Evolutionary conservation across 2,329 filamentous ascomycete genomes (phyloP), one percentile per base, ranked within the genome.

Genomic region (Trichoderma oligosporum): DNA sequence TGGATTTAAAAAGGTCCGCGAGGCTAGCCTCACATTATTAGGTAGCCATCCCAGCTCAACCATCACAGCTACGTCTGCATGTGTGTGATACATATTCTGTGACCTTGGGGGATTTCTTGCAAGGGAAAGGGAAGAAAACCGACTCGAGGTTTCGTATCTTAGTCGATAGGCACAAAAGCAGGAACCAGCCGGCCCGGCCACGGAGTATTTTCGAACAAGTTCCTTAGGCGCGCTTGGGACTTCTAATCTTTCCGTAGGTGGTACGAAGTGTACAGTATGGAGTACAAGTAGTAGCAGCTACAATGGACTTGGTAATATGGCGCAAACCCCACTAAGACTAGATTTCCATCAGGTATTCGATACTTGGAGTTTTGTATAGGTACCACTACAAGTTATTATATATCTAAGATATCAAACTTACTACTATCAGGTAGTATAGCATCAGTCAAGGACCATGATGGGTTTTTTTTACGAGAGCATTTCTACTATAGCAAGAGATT

Each of bases 241-340:
- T n/a, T 5, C n/a, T n/a, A n/a, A n/a, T 27, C 35, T 20, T 5
- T 25, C 47, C 47, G 47, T 31, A 24, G 35, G 12, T 38, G 16
- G 33, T 39, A 29, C 33, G 9, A 25, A 41, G 48, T n/a, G n/a
- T n/a, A n/a, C n/a, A n/a, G 24, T 39, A 41, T 25, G 25, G 29
- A 45, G 41, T 27, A 18, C 41, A 4, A 46, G n/a, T n/a, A 45
- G 39, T 29, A 33, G 29, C 29, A 14, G 41, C 39, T 36, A 35
- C 51, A 35, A n/a, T n/a, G n/a, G n/a, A n/a, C n/a, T n/a, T n/a
- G n/a, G n/a, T 38, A 55, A 55, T 55, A 55, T 55, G 51, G 39
- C 51, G 51, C 51, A 55, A 27, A 55, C 51, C 51, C 51, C 51
- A 55, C 51, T 29, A 31, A 7, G 18, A 16, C 41, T 29, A 44